Conservation (phyloP, 768 basidiomycete genomes). For the Hygrocybe coccinea region DNA sequence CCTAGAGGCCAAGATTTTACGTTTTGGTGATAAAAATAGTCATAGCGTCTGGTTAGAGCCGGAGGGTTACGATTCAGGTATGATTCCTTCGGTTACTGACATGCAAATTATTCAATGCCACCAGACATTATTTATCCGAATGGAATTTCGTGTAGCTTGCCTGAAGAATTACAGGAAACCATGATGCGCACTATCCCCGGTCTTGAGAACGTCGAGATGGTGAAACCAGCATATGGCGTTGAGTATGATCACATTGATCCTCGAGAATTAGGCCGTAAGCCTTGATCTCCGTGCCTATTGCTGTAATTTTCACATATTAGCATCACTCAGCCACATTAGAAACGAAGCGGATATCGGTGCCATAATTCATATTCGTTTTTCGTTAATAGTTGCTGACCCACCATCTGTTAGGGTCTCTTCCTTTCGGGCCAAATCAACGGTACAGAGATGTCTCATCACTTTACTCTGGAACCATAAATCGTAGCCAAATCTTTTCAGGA, state of each 20-base stretch:
- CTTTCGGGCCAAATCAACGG: constrained; percentile 90
- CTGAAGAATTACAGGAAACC: constrained; percentile 76
- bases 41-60: constrained; percentile 89
- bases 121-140: constrained; percentile 86
- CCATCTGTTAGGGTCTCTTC: constrained; percentile 58
- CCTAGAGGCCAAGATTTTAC: constrained; percentile 78
- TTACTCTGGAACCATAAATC: background rate
- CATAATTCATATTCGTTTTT: background rate
- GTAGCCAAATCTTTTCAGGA: constrained; percentile 33
- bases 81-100: constrained; percentile 2
- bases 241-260: constrained; percentile 92
- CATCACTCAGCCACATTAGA: constrained; percentile 67
- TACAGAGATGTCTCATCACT: constrained; percentile 14
- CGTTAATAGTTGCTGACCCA: background rate
- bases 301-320: background rate
- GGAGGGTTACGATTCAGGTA: constrained; percentile 86
- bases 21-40: constrained; percentile 64
- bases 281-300: constrained; percentile 23
- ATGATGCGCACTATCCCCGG: constrained; percentile 85
- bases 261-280: constrained; percentile 61
- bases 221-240: constrained; percentile 84
- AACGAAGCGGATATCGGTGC: constrained; percentile 74
- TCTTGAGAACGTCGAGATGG: constrained; percentile 78
- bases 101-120: background rate
- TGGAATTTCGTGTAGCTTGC: constrained; percentile 82